Evolutionary conservation across 345 rosid genomes (phyloP).

Genomic region (Lepidium sativum): DNA sequence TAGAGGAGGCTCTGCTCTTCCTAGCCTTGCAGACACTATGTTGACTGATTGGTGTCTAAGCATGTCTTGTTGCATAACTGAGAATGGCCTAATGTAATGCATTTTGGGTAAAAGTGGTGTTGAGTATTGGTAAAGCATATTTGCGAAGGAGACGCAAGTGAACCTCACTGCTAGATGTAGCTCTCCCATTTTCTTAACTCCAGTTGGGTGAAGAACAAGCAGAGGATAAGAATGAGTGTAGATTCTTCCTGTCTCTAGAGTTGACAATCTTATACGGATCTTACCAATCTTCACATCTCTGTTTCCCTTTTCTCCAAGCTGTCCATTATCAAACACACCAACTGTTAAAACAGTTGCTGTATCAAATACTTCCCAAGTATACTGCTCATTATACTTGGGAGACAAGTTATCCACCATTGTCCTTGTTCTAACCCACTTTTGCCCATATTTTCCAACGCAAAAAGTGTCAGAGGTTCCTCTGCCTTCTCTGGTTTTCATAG

Average conservation of each 20-base stretch:
- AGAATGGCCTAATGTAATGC: slow-evolving; percentile 82
- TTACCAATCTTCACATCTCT: slow-evolving; percentile 83
- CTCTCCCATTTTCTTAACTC: slow-evolving; percentile 98
- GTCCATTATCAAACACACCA: slow-evolving; percentile 91
- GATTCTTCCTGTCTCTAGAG: slow-evolving; percentile 79
- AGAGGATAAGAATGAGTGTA: slow-evolving; percentile 90
- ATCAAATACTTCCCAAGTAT: slow-evolving; percentile 96
- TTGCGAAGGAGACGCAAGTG: slow-evolving; percentile 65
- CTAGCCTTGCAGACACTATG: slow-evolving; percentile 69
- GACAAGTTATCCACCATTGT: slow-evolving; percentile 73
- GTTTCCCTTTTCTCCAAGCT: slow-evolving; percentile 60
- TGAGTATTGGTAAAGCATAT: slow-evolving; percentile 83
- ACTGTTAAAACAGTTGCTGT: slow-evolving; percentile 86
- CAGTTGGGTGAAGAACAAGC: slow-evolving; percentile 79
- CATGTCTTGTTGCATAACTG: slow-evolving; percentile 83
- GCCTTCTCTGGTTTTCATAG: slow-evolving; percentile 89
- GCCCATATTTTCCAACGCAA: slow-evolving; percentile 96
- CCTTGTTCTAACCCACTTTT: slow-evolving; percentile 89
- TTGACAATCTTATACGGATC: slow-evolving; percentile 81
- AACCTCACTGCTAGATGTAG: slow-evolving; percentile 82
- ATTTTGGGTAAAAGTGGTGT: slow-evolving; percentile 86
- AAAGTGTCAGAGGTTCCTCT: slow-evolving; percentile 86
- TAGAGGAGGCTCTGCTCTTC: slow-evolving; percentile 91
- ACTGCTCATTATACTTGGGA: slow-evolving; percentile 93
- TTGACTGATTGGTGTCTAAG: slow-evolving; percentile 78